Evolutionary conservation across 495 filamentous ascomycete genomes (phyloP).

Genomic region (Delitschia confertaspora): DNA sequence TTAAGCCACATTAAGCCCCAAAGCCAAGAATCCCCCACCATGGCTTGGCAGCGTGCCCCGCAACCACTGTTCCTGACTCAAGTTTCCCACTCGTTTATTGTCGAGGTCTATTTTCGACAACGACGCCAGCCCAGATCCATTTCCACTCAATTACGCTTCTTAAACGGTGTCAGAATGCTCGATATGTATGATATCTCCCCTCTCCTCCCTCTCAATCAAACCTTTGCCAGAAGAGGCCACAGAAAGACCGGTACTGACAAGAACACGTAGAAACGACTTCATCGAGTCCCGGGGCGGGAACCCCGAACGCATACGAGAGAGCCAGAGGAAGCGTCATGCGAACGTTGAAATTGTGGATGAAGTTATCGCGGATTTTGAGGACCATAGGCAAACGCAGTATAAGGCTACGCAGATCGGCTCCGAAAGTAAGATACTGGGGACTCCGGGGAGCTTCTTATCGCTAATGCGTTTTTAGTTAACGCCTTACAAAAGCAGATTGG

Average conservation of each 20-base stretch:
- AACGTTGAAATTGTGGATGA: conserved; percentile 79
- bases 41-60: no score
- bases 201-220: not conserved
- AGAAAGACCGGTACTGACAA: not conserved
- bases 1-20: no score
- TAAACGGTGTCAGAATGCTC: not conserved
- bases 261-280: conserved; percentile 61
- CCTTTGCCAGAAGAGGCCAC: not conserved
- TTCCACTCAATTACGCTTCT: conserved; percentile 2
- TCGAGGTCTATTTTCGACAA: no score
- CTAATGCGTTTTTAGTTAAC: no score
- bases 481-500: conserved; percentile 81
- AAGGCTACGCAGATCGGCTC: conserved; percentile 66
- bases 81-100: no score
- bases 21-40: no score
- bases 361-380: conserved; percentile 78
- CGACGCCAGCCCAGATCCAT: conserved; percentile 2
- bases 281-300: conserved; percentile 82
- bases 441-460: no score
- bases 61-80: no score
- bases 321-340: conserved; percentile 71
- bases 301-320: conserved; percentile 79
- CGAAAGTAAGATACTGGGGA: no score
- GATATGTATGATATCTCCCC: not conserved
- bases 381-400: conserved; percentile 77